These are phyloP conservation scores for Tephrocybe sp. DNA, from an alignment of 768 basidiomycete genomes.

Conservation along the genomic window DNA sequence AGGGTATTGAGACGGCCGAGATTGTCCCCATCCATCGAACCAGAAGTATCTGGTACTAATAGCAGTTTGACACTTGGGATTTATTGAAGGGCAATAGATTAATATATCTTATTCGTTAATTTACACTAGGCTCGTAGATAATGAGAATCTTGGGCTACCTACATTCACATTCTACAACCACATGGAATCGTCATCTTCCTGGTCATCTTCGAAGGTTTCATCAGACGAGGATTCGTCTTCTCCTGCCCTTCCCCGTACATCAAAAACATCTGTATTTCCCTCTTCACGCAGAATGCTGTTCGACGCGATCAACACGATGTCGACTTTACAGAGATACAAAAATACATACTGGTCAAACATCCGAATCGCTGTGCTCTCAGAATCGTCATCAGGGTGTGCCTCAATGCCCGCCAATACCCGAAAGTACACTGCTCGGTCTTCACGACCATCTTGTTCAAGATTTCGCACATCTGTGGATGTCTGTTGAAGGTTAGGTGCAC, in stretches of 20 bases:
- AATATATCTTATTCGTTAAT: conserved; percentile 3
- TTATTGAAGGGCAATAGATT: not conserved
- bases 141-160: not conserved
- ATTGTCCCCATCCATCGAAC: conserved; percentile 75
- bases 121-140: not conserved
- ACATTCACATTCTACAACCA: not conserved
- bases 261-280: conserved; percentile 55
- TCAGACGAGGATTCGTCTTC: conserved; percentile 24
- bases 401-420: conserved; percentile 29
- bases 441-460: conserved; percentile 31
- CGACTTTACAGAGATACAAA: not conserved
- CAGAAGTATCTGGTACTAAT: conserved; percentile 83
- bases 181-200: conserved; percentile 21
- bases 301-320: not conserved
- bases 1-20: conserved; percentile 52
- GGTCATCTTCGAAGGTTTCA: conserved; percentile 23
- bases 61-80: not conserved
- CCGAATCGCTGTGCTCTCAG: conserved; percentile 52
- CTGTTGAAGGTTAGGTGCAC: conserved; percentile 41
- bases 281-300: conserved; percentile 58
- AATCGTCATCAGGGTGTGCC: conserved; percentile 27
- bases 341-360: conserved; percentile 70
- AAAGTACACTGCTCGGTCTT: conserved; percentile 34
- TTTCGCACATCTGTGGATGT: conserved; percentile 49
- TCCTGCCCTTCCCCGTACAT: conserved; percentile 33